Base-by-base conservation (phyloP, 495 filamentous ascomycete species). In the Xylaria nigripes region DNA sequence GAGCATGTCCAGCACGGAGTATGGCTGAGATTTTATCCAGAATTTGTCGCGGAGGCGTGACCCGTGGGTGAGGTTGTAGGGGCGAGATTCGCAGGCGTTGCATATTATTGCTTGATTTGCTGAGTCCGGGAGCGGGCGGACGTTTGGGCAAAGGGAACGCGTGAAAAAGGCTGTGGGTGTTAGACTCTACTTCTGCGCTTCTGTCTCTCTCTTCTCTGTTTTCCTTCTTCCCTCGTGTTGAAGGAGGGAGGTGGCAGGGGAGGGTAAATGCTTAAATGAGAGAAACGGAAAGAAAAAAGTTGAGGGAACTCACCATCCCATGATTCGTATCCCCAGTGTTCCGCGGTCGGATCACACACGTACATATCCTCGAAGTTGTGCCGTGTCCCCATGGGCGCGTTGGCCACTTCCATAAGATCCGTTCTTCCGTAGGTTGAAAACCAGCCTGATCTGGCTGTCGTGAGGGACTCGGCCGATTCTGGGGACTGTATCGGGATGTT, bases 11-110 rank as follows among this genome's bases (percentile, higher is more conserved):
- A 68, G 53, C 9, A 86, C 61, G 2, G 79, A 83, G 61, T 86
- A 86, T 0, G 80, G 83, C 63, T 87, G 82, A 34, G 70, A 71
- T 59, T 89, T 90, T 51, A 83, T 69, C 84, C 84, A 89, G 72
- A 89, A 89, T 12, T 67, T 56, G 61, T 81, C 77, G 10, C 70
- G 72, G 7, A 73, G 63, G 24, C 71, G 63, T 63, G 74, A 72
- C 44, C 72, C 25, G 25, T 58, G 51, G 6, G 59, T 45, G 8
- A 80, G 42, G 51, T 71, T 70, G 67, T 76, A 83, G 1, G 75
- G 79, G 25, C 73, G 76, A 5, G 79, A 82, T 61, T 89, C 86
- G 68, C 85, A 88, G 0, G 76, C 78, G 61, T 84, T 87, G 27
- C 70, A 75, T 25, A 89, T 78, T 18, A 87, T 72, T 4, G 61